A percentile compares a stretch with the other conserved stretches of the same genome.
Evolutionary conservation across 257 asterid genomes (phyloP).

Genomic region (Solanum rostratum): DNA sequence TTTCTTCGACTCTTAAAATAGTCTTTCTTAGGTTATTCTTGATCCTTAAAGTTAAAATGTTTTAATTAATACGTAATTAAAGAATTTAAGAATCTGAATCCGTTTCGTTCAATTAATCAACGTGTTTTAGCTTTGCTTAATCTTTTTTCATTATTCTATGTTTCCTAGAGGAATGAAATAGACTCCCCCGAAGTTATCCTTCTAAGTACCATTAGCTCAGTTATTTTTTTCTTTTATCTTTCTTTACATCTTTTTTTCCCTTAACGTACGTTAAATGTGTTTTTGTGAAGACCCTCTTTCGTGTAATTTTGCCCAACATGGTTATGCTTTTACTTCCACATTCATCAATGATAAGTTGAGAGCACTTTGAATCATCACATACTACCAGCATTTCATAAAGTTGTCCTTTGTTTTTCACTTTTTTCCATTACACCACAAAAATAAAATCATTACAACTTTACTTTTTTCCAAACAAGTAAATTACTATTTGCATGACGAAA

Average conservation of each 20-base stretch:
- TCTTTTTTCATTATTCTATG: not conserved
- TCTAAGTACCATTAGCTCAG: not conserved
- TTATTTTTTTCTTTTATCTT: not conserved
- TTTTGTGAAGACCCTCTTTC: not conserved
- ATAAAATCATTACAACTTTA: slow-evolving; percentile 15
- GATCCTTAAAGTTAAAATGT: not conserved
- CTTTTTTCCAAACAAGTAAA: not conserved
- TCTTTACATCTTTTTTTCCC: not conserved
- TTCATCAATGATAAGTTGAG: slow-evolving; percentile 1
- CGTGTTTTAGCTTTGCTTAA: not conserved
- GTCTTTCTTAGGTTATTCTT: not conserved
- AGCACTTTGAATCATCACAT: not conserved
- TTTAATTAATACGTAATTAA: no score
- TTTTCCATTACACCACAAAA: slow-evolving; percentile 14
- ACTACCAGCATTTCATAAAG: not conserved
- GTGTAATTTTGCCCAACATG: not conserved
- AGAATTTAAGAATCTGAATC: not conserved
- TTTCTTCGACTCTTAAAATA: not conserved
- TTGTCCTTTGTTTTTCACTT: slow-evolving; percentile 3
- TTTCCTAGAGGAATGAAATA: not conserved
- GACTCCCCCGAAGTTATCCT: not conserved
- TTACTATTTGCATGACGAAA: not conserved
- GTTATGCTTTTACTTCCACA: not conserved
- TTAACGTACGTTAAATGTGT: not conserved
- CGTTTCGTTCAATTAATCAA: not conserved